Evolutionary conservation across 208 protist species (phyloP).

Genomic region (Borovskyia barvae): DNA sequence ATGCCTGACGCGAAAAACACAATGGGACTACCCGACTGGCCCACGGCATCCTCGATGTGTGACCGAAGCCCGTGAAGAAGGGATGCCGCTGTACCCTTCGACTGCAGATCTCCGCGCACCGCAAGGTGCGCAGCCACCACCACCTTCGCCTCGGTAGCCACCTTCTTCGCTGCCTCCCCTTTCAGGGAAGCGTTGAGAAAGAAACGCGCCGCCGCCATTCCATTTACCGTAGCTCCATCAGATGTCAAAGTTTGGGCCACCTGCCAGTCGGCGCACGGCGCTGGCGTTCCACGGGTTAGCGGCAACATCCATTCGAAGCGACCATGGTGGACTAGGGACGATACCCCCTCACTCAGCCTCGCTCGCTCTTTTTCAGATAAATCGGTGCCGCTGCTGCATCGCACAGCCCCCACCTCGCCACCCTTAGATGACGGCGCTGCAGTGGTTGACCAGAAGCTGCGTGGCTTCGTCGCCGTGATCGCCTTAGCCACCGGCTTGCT

Average conservation of each 20-base stretch:
- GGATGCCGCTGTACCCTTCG: conserved; percentile 27
- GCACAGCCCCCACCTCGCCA: background rate
- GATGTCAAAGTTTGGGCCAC: conserved; percentile 7
- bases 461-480: background rate
- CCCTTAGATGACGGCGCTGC: background rate
- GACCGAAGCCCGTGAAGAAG: conserved; percentile 32
- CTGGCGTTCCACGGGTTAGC: conserved; percentile 8
- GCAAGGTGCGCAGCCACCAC: conserved; percentile 36
- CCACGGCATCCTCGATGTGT: background rate
- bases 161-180: conserved; percentile 6
- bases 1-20: conserved; percentile 47
- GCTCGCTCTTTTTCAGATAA: conserved; percentile 17
- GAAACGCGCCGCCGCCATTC: conserved; percentile 21
- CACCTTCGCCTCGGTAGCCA: conserved; percentile 18
- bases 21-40: conserved; percentile 3
- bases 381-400: conserved; percentile 17
- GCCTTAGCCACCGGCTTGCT: conserved; percentile 57
- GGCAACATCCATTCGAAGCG: conserved; percentile 23
- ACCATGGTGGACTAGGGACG: conserved; percentile 20
- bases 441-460: conserved; percentile 8
- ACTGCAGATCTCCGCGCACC: conserved; percentile 20
- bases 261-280: conserved; percentile 21
- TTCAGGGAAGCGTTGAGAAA: conserved; percentile 14
- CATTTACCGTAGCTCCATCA: conserved; percentile 1
- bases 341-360: conserved; percentile 21